phyloP scores from a whole-genome alignment of 768 basidiomycete genomes.

The Suillus hirtellus region DNA sequence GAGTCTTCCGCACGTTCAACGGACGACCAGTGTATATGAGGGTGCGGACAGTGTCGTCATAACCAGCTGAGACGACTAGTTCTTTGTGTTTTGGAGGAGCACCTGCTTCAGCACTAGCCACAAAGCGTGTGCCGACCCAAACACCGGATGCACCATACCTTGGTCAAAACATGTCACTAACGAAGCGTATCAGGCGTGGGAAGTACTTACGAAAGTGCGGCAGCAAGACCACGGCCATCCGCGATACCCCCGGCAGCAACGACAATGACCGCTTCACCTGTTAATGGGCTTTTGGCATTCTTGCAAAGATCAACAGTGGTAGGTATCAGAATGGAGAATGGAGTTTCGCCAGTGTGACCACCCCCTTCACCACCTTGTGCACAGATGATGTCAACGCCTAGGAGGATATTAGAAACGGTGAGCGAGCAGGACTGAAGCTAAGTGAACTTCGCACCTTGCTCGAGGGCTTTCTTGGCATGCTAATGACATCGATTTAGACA shows the following conservation, averaged over 20 bases:
- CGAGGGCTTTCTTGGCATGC: constrained; percentile 77
- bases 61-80: constrained; percentile 63
- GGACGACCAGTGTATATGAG: constrained; percentile 79
- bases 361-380: constrained; percentile 89
- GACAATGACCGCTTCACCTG: constrained; percentile 72
- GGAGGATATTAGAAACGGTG: not conserved
- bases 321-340: constrained; percentile 81
- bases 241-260: constrained; percentile 86
- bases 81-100: constrained; percentile 77
- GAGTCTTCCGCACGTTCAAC: constrained; percentile 77
- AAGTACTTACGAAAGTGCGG: constrained; percentile 57
- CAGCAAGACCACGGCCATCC: constrained; percentile 80
- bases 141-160: constrained; percentile 84
- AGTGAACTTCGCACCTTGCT: constrained; percentile 47
- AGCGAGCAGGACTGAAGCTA: not conserved
- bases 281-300: constrained; percentile 68
- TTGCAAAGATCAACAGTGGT: constrained; percentile 80
- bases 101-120: constrained; percentile 78
- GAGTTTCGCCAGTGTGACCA: constrained; percentile 83
- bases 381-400: constrained; percentile 88
- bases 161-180: constrained; percentile 5
- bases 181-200: not conserved
- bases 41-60: constrained; percentile 72
- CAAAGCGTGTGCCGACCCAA: constrained; percentile 89
- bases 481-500: constrained; percentile 25